Evolutionary conservation across 192 early-diverging fungal genomes (phyloP).

Genomic region (Coemansia sp.): DNA sequence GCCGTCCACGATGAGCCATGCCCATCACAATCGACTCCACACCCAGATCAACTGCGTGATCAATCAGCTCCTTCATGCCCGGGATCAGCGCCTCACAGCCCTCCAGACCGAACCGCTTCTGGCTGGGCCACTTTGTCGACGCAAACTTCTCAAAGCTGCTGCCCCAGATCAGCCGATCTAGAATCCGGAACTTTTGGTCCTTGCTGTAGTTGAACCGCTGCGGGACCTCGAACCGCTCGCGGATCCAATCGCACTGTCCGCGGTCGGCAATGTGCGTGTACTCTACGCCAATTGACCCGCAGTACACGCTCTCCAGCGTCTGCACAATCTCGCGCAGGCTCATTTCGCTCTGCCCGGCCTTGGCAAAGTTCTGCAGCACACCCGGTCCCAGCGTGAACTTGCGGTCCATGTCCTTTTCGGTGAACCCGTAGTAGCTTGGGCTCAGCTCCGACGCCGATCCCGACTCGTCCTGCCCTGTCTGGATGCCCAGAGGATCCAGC

Average conservation of each 20-base stretch:
- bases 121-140: constrained; percentile 92
- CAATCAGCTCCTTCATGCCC: constrained; percentile 97
- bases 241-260: constrained; percentile 95
- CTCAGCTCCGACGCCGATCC: constrained; percentile 77
- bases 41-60: constrained; percentile 91
- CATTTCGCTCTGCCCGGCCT: constrained; percentile 65
- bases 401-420: constrained; percentile 86
- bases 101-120: constrained; percentile 98
- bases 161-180: constrained; percentile 96
- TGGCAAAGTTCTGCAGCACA: constrained; percentile 84
- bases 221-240: constrained; percentile 87
- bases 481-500: constrained; percentile 92
- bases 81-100: constrained; percentile 97
- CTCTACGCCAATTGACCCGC: constrained; percentile 92
- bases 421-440: constrained; percentile 89
- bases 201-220: constrained; percentile 82
- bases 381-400: constrained; percentile 92
- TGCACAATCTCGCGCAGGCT: constrained; percentile 90
- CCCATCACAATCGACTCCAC: constrained; percentile 96
- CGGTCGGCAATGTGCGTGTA: constrained; percentile 99
- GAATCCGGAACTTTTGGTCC: constrained; percentile 86
- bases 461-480: constrained; percentile 54
- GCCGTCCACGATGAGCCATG: constrained; percentile 98
- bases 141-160: constrained; percentile 96
- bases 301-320: constrained; percentile 80